phyloP scores from a whole-genome alignment of 306 rosid genomes.

The barrel medic (Medicago truncatula) region MtrunA17r5.0-ANR NC_053044.1:1338001-1338500 shows the following conservation, averaged over 20 bases:
- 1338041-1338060: background rate
- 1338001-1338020: constrained; percentile 53
- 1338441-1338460: no score
- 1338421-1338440: no score
- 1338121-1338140: background rate
- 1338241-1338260: background rate
- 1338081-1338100: background rate
- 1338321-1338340: background rate
- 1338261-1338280: constrained; percentile 15
- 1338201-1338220: constrained; percentile 10
- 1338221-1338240: background rate
- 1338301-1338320: background rate
- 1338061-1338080: background rate
- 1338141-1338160: background rate
- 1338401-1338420: background rate
- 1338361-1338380: background rate
- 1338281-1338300: constrained; percentile 9
- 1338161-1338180: background rate
- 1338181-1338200: background rate
- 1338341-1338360: constrained; percentile 5
- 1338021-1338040: constrained; percentile 25
- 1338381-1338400: constrained; percentile 6
- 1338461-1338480: no score
- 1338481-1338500: no score
- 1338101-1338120: no score